Evolutionary conservation across 805 yeast genomes (phyloP).

Genomic region (Pichia occidentalis): DNA sequence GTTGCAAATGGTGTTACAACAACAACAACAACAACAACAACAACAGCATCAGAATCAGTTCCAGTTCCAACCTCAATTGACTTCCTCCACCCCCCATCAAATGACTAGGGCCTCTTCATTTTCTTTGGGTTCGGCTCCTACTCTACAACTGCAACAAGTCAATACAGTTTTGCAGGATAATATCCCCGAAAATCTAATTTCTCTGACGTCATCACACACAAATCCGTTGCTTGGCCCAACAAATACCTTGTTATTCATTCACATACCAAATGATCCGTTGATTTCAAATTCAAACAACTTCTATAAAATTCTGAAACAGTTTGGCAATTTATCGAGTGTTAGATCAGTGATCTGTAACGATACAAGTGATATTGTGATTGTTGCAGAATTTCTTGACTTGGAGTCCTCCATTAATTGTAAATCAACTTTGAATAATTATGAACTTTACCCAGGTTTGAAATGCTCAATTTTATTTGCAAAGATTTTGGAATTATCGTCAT

Average conservation of each 20-base stretch:
- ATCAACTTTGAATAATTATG: slow-evolving; percentile 73
- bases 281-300: slow-evolving; percentile 49
- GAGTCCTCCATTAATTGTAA: slow-evolving; percentile 78
- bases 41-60: slow-evolving; percentile 15
- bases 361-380: slow-evolving; percentile 36
- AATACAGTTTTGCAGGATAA: slow-evolving; percentile 42
- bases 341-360: slow-evolving; percentile 44
- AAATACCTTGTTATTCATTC: slow-evolving; percentile 68
- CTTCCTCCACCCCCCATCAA: slow-evolving; percentile 6
- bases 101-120: slow-evolving; percentile 20
- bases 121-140: slow-evolving; percentile 13
- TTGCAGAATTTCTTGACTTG: slow-evolving; percentile 65
- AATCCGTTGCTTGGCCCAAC: slow-evolving; percentile 71
- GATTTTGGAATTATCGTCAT: slow-evolving; percentile 31
- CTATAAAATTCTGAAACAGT: slow-evolving; percentile 45
- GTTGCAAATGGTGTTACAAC: no score
- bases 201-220: slow-evolving; percentile 65
- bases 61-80: slow-evolving; percentile 18
- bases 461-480: slow-evolving; percentile 83
- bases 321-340: slow-evolving; percentile 56
- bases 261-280: slow-evolving; percentile 50
- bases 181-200: slow-evolving; percentile 49
- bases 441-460: slow-evolving; percentile 70
- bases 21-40: slow-evolving; percentile 2
- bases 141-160: slow-evolving; percentile 8